These are phyloP conservation scores for Dactylellina leptospora DNA, from an alignment of 2,329 filamentous ascomycete species.

Conservation along the genomic window DNA sequence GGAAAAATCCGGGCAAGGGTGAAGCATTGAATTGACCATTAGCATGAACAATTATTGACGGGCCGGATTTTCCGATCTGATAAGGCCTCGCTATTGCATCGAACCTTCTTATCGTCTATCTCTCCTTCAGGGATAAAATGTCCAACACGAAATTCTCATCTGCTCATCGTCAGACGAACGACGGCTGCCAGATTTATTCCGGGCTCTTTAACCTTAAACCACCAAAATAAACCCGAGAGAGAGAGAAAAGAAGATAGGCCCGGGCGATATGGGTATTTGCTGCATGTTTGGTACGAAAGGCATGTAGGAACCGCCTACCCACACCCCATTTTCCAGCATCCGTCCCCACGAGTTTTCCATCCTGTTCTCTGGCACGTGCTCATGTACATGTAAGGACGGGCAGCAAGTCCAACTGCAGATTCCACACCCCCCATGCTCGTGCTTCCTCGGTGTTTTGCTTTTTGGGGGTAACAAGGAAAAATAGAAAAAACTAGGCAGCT, in stretches of 20 bases:
- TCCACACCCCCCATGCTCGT: constrained; percentile 26
- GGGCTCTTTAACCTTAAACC: constrained; percentile 37
- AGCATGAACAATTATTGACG: constrained; percentile 49
- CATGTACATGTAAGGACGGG: constrained; percentile 43
- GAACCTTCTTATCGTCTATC: constrained; percentile 51
- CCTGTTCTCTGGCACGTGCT: constrained; percentile 48
- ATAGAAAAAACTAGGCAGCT: constrained; percentile 45
- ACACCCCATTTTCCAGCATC: not conserved
- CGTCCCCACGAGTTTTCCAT: constrained; percentile 34
- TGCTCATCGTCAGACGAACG: constrained; percentile 25
- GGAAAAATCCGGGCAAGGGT: constrained; percentile 38
- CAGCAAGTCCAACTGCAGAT: constrained; percentile 25
- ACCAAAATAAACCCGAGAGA: constrained; percentile 27
- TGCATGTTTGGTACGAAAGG: constrained; percentile 39
- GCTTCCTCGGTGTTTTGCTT: constrained; percentile 35
- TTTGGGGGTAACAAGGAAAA: constrained; percentile 18
- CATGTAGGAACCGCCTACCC: constrained; percentile 22
- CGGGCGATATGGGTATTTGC: constrained; percentile 11
- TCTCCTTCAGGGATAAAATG: constrained; percentile 35
- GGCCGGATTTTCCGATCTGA: constrained; percentile 54
- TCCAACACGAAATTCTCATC: constrained; percentile 32
- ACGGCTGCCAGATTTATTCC: constrained; percentile 33
- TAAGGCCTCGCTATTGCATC: constrained; percentile 49
- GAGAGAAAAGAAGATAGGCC: not conserved
- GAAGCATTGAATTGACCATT: constrained; percentile 36